Conservation (phyloP, 768 basidiomycete species). For the Multifurca ochricompacta region DNA sequence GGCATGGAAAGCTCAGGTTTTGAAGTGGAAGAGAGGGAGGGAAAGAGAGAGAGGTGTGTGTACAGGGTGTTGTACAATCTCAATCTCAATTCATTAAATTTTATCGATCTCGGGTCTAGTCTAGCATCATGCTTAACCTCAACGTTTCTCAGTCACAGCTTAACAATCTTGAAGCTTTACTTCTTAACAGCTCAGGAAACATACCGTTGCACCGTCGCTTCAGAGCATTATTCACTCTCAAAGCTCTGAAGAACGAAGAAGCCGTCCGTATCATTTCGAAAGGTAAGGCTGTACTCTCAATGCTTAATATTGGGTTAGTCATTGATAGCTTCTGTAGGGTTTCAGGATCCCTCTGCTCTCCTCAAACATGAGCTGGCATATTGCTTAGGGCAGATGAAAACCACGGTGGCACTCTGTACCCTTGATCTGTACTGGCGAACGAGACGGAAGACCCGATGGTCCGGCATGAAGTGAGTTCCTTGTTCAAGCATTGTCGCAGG, state of each 20-base stretch:
- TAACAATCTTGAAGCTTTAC: constrained; percentile 55
- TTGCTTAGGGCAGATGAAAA: constrained; percentile 88
- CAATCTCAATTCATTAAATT: constrained; percentile 24
- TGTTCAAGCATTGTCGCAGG: constrained; percentile 17
- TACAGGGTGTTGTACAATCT: too few relatives aligned
- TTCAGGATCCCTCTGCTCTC: constrained; percentile 78
- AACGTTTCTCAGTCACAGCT: constrained; percentile 47
- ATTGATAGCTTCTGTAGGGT: constrained; percentile 43
- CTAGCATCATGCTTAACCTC: neutral
- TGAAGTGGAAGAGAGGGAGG: too few relatives aligned
- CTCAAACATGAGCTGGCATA: constrained; percentile 98
- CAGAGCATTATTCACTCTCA: constrained; percentile 86
- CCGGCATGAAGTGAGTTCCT: constrained; percentile 70
- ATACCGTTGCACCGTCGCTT: constrained; percentile 83
- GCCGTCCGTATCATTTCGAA: constrained; percentile 81
- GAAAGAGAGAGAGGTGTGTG: too few relatives aligned
- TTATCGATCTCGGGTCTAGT: neutral
- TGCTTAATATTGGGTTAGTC: neutral
- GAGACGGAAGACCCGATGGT: constrained; percentile 87
- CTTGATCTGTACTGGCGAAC: constrained; percentile 68
- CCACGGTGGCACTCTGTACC: constrained; percentile 60
- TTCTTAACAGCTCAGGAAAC: constrained; percentile 69
- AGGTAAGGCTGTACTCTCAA: constrained; percentile 39
- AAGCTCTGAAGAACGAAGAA: constrained; percentile 68
- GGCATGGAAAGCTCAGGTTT: too few relatives aligned